These are phyloP conservation scores for Bromus sterilis DNA, from an alignment of 176 grass and related monocot species.

Conservation along the genomic window DNA sequence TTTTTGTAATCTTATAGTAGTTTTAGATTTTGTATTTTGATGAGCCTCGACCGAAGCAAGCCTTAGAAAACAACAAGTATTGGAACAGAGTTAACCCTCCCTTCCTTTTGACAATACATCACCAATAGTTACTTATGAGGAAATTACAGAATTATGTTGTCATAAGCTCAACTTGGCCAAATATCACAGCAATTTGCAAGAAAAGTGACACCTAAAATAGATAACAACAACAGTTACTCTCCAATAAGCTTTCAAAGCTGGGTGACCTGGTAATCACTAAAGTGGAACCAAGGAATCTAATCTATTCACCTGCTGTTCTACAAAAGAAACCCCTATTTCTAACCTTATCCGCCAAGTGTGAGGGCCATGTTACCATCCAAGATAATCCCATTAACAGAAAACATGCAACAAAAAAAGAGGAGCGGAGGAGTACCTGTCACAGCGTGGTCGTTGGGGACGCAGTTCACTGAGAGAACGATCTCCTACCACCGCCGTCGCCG, in stretches of 20 bases:
- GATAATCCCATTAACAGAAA: not conserved
- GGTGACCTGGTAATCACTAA: not conserved
- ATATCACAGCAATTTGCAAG: not conserved
- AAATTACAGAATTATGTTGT: not conserved
- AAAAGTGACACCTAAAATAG: not conserved
- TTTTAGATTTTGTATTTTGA: not conserved
- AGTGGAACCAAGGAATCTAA: not conserved
- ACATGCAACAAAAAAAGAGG: not conserved
- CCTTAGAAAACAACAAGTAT: not conserved
- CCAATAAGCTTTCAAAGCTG: not conserved
- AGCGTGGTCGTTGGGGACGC: not conserved
- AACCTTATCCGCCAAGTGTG: conserved; percentile 1
- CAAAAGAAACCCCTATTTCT: not conserved
- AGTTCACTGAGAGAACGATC: conserved; percentile 22
- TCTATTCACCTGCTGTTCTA: not conserved
- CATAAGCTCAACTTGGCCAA: not conserved
- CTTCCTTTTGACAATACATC: not conserved
- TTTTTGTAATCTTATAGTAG: not conserved
- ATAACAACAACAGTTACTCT: not conserved
- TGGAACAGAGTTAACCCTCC: not conserved
- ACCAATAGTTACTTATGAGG: not conserved
- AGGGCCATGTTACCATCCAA: not conserved
- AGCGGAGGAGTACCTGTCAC: conserved; percentile 12
- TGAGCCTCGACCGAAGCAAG: not conserved
- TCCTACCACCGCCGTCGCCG: not conserved